Percentiles rank a stretch among this genome's conserved stretches.
These are phyloP conservation scores for Calonectria montana DNA, from an alignment of 2,329 filamentous ascomycete species.

Conservation along the genomic window DNA sequence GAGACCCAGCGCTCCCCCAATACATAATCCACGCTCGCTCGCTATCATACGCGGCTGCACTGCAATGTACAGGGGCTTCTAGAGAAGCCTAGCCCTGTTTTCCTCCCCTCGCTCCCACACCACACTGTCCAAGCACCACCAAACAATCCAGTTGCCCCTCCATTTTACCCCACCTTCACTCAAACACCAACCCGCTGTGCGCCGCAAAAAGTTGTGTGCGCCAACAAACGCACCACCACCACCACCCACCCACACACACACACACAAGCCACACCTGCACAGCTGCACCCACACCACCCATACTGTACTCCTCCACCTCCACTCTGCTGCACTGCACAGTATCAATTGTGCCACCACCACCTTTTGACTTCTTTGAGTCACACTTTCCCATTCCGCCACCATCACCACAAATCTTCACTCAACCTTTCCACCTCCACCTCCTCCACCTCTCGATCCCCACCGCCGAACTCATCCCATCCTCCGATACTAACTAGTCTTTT, in stretches of 20 bases:
- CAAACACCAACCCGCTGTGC: conserved; percentile 4
- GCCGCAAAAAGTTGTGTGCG: conserved; percentile 9
- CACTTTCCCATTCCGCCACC: conserved; percentile 43
- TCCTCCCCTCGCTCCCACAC: conserved; percentile 11
- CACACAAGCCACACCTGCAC: conserved; percentile 5
- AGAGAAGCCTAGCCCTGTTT: conserved; percentile 16
- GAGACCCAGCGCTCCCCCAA: not conserved
- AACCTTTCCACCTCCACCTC: conserved; percentile 19
- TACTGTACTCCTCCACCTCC: not conserved
- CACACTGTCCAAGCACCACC: conserved; percentile 9
- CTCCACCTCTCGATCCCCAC: conserved; percentile 17
- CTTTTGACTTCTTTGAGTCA: conserved; percentile 43
- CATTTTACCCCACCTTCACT: conserved; percentile 24
- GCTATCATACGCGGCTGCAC: not conserved
- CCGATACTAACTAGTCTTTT: conserved; percentile 30
- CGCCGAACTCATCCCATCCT: conserved; percentile 2
- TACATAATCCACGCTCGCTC: not conserved
- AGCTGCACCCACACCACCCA: not conserved
- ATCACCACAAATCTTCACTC: conserved; percentile 26
- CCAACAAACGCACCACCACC: conserved; percentile 10
- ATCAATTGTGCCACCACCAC: conserved; percentile 35
- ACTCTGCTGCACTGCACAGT: conserved; percentile 20
- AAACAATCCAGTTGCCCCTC: conserved; percentile 16
- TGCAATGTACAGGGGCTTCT: not conserved
- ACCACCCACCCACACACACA: not conserved